A percentile compares a stretch with the other conserved stretches of the same genome.
phyloP scores from a whole-genome alignment of 345 rosid genomes.

The Angophora floribunda region DNA sequence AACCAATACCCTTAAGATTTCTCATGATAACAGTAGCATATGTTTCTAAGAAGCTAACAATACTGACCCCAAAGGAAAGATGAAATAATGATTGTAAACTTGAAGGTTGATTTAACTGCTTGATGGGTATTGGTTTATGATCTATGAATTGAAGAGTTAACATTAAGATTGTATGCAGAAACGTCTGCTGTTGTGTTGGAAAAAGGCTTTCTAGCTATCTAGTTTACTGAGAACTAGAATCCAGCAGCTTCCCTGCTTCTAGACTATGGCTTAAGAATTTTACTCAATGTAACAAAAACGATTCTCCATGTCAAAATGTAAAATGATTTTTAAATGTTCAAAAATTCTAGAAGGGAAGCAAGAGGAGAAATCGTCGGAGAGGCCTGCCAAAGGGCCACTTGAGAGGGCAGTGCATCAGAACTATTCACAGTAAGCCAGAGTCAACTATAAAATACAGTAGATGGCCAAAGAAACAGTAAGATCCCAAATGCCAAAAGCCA shows the following conservation, averaged over 20 bases:
- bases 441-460: not conserved
- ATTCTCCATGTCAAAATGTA: not conserved
- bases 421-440: not conserved
- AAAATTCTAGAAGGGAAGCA: not conserved
- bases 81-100: not conserved
- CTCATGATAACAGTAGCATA: not conserved
- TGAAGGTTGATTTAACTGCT: not conserved
- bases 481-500: not conserved
- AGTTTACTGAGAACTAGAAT: not conserved
- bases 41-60: not conserved
- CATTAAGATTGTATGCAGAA: not conserved
- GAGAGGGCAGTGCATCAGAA: not conserved
- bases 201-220: not conserved
- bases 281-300: not conserved
- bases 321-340: not conserved
- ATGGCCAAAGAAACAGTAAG: not conserved
- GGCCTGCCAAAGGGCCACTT: not conserved
- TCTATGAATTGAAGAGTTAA: not conserved
- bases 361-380: not conserved
- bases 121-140: not conserved
- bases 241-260: not conserved
- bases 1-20: not conserved
- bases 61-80: not conserved
- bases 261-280: not conserved
- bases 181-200: not conserved